These are phyloP conservation scores for Hericium coralloides DNA, from an alignment of 768 basidiomycete species.

Conservation along the genomic window DNA sequence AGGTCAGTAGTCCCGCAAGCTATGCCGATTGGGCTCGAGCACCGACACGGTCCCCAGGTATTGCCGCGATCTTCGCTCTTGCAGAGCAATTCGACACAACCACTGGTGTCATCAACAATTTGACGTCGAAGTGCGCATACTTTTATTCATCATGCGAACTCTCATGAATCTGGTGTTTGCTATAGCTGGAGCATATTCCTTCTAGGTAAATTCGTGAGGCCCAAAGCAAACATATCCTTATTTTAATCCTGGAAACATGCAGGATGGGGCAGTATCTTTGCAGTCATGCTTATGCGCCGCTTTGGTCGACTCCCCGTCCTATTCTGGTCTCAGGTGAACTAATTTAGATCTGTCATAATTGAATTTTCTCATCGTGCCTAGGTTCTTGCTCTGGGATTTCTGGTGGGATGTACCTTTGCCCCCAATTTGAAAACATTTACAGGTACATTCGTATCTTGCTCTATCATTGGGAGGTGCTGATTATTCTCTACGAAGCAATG, in stretches of 20 bases:
- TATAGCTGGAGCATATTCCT: constrained; percentile 56
- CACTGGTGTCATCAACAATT: constrained; percentile 45
- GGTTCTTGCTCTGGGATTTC: constrained; percentile 49
- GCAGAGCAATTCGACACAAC: constrained; percentile 46
- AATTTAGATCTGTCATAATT: neutral
- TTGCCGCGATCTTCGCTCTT: constrained; percentile 51
- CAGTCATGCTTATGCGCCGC: constrained; percentile 53
- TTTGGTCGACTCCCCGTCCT: constrained; percentile 56
- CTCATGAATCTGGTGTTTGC: neutral
- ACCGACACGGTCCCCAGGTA: constrained; percentile 27
- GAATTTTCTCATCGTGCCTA: constrained; percentile 14
- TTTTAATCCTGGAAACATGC: neutral
- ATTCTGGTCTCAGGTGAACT: constrained; percentile 59
- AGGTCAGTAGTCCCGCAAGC: constrained; percentile 25
- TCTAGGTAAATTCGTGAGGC: constrained; percentile 28
- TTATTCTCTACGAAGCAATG: constrained; percentile 31
- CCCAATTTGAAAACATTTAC: constrained; percentile 49
- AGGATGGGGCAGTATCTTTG: constrained; percentile 54
- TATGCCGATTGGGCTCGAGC: neutral
- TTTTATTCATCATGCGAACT: neutral
- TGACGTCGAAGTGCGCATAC: constrained; percentile 37
- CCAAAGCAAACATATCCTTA: neutral
- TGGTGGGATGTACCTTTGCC: constrained; percentile 50
- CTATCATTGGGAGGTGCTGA: neutral
- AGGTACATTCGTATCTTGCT: constrained; percentile 30